A percentile compares a stretch with the other conserved stretches of the same genome.
These are phyloP conservation scores for Lepidium aucheri DNA, from an alignment of 345 rosid genomes.

Conservation along the genomic window DNA sequence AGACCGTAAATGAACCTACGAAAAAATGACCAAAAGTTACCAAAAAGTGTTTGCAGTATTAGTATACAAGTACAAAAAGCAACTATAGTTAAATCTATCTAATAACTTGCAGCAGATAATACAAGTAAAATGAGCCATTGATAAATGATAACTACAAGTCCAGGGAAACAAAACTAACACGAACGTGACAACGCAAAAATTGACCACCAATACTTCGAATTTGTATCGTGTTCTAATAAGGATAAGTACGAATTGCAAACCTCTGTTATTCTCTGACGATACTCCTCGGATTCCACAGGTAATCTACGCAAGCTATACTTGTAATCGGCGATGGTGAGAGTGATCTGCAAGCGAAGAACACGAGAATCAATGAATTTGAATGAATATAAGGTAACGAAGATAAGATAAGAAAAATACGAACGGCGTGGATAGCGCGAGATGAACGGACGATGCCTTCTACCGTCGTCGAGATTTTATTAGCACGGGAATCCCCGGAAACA, in stretches of 20 bases:
- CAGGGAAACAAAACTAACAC: not conserved
- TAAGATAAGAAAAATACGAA: constrained; percentile 6
- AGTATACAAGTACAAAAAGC: not conserved
- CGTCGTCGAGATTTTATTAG: constrained; percentile 21
- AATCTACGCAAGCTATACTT: constrained; percentile 43
- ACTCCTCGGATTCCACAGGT: constrained; percentile 40
- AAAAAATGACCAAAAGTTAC: not conserved
- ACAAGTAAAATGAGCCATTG: not conserved
- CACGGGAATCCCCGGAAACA: constrained; percentile 17
- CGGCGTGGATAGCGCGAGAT: constrained; percentile 50
- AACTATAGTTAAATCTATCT: not conserved
- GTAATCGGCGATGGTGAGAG: constrained; percentile 56
- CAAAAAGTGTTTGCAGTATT: not conserved
- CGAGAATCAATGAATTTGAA: not conserved
- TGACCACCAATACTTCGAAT: not conserved
- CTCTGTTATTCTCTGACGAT: constrained; percentile 47
- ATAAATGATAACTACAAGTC: not conserved
- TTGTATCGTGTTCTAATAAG: not conserved
- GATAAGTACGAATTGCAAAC: constrained; percentile 22
- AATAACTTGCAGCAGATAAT: not conserved
- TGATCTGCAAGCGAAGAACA: constrained; percentile 37
- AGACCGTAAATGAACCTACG: constrained; percentile 72
- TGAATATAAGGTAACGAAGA: not conserved
- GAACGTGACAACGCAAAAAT: not conserved
- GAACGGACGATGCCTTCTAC: constrained; percentile 46